Evolutionary conservation across 2,329 filamentous ascomycete species (phyloP), one percentile per base, ranked within the genome.

Genomic region (Colletotrichum costaricense): DNA sequence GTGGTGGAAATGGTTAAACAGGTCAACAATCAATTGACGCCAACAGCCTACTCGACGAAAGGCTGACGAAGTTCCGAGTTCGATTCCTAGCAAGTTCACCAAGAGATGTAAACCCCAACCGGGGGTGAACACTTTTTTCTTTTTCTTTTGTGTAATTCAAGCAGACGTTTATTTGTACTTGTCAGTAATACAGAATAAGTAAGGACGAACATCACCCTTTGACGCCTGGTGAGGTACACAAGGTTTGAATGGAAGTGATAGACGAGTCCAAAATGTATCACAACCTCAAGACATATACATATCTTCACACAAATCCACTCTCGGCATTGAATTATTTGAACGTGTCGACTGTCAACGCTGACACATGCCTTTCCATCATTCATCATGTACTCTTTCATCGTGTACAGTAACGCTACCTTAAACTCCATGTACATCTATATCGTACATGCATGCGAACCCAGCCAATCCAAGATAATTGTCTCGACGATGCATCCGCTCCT

Each of bases 301-400:
- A 9, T n/a, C 22, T 28, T 9, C 30, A 9, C 19, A 49, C 42
- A 49, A 8, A 22, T 22, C 19, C 8, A 19, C 16, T 19, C 42
- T n/a, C 19, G 4, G 19, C 42, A 49, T 49, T 3, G 19, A 22
- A 49, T 5, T 11, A 5, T 4, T 49, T 11, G 60, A 7, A 54
- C 28, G 28, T 26, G 33, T 24, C 22, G 35, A 30, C 24, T 14
- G 49, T n/a, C 5, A 26, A 64, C 24, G 26, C 19, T 33, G 54
- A 35, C 6, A 22, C 33, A 60, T 64, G 60, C 55, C 55, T 65
- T 33, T 65, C 56, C 67, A 57, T 70, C 67, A 70, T 70, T 70
- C 55, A 70, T 66, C 70, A 73, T 73, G 60, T 73, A 65, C 70
- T 65, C 56, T 60, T 63, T 28, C 70, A 65, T 55, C 67, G 54